Evolutionary conservation across 2,329 filamentous ascomycete genomes (phyloP), one percentile per base, ranked within the genome.

Genomic region (Aspergillus fischeri): DNA sequence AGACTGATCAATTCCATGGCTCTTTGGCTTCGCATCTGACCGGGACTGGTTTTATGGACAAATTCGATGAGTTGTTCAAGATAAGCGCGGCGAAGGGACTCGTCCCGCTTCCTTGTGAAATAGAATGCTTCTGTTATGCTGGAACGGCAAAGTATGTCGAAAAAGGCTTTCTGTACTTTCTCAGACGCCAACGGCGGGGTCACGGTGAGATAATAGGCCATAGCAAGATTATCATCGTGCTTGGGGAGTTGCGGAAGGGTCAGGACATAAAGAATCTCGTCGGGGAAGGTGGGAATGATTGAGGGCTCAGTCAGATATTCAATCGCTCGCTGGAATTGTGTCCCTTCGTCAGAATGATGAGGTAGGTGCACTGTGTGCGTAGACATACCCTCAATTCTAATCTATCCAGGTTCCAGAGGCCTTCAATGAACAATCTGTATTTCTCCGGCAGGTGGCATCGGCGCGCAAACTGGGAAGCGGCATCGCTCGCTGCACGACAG

Each of bases 401-500:
- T 47, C 84, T 83, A 69, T 96, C 91, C 71, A 96, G 79, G 65
- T 89, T 80, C 90, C 91, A 95, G 9, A 95, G 76, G 0, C 91
- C 91, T 65, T 89, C 86, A 75, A 94, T 91, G 65, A 92, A 90
- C 49, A 90, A 85, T 73, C 87, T 85, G 72, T 93, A 95, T 63
- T 87, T 90, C 55, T 82, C 80, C 1, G 91, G 90, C 52, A 95
- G 80, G 61, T 87, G 86, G 4, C 85, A 86, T 25, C 77, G 76
- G 45, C 76, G 74, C 17, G 86, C 85, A 64, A 93, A 91, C 38
- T 82, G 79, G 5, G 81, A 74, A 3, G 80, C 78, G 21, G 80
- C 78, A 52, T 82, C 78, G 28, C 77, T 69, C 11, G 75, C 73
- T 42, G 78, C 74, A 66, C 88, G 84, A 68, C 88, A 84, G 71